A percentile compares a stretch with the other conserved stretches of the same genome.
phyloP scores from a whole-genome alignment of 371 early-diverging fungal genomes.

The Saksenaea oblongispora region DNA sequence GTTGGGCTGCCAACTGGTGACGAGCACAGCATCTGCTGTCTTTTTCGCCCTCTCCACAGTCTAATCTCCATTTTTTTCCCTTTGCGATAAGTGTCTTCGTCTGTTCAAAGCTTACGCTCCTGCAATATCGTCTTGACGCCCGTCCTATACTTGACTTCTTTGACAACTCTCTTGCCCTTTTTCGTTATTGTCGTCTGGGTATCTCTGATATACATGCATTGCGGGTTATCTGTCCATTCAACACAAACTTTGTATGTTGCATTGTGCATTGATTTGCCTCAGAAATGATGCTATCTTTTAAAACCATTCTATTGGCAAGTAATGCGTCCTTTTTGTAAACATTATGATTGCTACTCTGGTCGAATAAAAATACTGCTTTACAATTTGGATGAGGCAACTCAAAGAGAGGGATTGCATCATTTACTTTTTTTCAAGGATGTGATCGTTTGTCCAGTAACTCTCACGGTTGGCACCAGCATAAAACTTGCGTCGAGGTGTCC shows the following conservation, averaged over 20 bases:
- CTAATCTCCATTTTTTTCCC: neutral
- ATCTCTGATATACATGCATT: neutral
- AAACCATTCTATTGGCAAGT: neutral
- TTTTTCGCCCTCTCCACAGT: neutral
- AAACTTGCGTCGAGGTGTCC: constrained; percentile 12
- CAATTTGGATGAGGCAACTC: constrained; percentile 7
- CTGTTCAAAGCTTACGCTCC: neutral
- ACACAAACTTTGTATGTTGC: neutral
- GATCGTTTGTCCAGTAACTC: constrained; percentile 5
- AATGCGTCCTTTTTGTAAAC: constrained; percentile 7
- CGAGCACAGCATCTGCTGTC: constrained; percentile 7
- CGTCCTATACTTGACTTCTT: neutral
- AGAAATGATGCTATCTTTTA: neutral
- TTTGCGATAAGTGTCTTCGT: neutral
- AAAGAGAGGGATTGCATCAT: constrained; percentile 13
- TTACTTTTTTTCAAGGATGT: constrained; percentile 6
- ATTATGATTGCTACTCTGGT: constrained; percentile 11
- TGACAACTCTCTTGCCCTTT: neutral
- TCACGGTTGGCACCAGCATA: constrained; percentile 3
- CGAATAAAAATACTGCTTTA: constrained; percentile 10
- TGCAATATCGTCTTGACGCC: neutral
- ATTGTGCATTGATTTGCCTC: neutral
- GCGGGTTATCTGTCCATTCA: neutral
- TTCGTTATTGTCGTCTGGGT: neutral
- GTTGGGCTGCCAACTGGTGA: constrained; percentile 7